A percentile compares a stretch with the other conserved stretches of the same genome.
Conservation (phyloP, 768 basidiomycete genomes). For the Russula brevipes region DNA sequence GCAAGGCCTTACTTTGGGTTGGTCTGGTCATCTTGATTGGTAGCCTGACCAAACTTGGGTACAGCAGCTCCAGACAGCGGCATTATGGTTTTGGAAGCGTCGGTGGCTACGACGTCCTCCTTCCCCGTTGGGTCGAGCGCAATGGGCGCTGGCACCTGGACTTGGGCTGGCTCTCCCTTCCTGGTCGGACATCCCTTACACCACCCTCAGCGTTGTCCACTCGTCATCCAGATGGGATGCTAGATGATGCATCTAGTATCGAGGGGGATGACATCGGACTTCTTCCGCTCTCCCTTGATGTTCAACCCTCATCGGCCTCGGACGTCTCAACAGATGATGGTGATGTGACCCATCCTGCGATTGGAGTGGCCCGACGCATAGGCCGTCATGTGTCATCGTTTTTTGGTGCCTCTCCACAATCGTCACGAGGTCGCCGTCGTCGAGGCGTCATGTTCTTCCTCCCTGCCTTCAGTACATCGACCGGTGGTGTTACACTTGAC, state of each 20-base stretch:
- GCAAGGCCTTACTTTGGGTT: conserved; percentile 82
- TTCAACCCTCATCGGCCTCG: conserved; percentile 48
- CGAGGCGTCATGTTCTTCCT: conserved; percentile 72
- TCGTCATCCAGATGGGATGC: not conserved
- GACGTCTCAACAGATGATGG: conserved; percentile 42
- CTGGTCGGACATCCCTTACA: conserved; percentile 26
- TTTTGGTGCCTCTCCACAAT: conserved; percentile 28
- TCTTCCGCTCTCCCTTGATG: conserved; percentile 59
- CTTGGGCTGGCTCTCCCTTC: conserved; percentile 52
- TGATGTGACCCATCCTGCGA: conserved; percentile 41
- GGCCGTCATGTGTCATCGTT: conserved; percentile 51
- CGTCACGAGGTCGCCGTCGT: conserved; percentile 32
- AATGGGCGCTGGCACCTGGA: conserved; percentile 73
- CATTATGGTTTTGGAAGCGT: conserved; percentile 55
- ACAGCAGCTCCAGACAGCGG: conserved; percentile 53
- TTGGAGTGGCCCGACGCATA: conserved; percentile 47
- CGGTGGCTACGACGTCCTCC: conserved; percentile 70
- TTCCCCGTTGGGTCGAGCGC: conserved; percentile 67
- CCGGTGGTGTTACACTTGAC: conserved; percentile 31
- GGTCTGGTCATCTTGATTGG: conserved; percentile 67
- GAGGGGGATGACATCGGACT: conserved; percentile 46
- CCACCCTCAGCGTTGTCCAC: conserved; percentile 5
- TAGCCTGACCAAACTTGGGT: conserved; percentile 54
- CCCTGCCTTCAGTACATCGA: conserved; percentile 58
- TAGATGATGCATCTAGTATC: conserved; percentile 6